These are phyloP conservation scores for Fusarium hainanense DNA, from an alignment of 2,329 filamentous ascomycete species.

Conservation along the genomic window DNA sequence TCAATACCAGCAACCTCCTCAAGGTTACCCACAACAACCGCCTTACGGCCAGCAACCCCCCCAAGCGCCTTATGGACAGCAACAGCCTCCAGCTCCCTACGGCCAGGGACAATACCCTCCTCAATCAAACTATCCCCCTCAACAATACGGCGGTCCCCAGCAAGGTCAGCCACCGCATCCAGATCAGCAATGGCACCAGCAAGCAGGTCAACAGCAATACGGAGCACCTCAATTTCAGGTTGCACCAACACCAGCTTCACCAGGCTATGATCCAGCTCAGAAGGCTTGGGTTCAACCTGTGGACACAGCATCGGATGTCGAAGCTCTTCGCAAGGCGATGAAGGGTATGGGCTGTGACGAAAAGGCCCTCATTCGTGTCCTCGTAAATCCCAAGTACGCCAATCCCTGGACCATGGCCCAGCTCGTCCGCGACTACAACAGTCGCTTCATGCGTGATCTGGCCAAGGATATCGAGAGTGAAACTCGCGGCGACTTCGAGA, in stretches of 20 bases:
- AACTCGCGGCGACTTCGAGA: conserved; percentile 48
- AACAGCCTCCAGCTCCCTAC: conserved; percentile 14
- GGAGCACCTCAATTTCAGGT: conserved; percentile 18
- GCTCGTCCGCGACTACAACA: conserved; percentile 49
- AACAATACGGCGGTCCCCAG: conserved; percentile 30
- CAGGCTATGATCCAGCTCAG: conserved; percentile 47
- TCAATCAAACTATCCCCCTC: conserved; percentile 17
- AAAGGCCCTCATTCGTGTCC: conserved; percentile 45
- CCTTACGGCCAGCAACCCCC: conserved; percentile 29
- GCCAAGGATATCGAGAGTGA: conserved; percentile 51
- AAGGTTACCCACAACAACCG: conserved; percentile 16
- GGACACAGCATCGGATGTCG: conserved; percentile 47
- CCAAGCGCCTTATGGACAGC: conserved; percentile 34
- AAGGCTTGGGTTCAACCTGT: conserved; percentile 42
- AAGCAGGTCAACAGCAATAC: conserved; percentile 22
- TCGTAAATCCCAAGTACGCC: conserved; percentile 48
- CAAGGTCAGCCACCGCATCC: conserved; percentile 23
- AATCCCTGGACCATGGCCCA: conserved; percentile 51
- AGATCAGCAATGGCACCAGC: conserved; percentile 40
- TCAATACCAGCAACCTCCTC: conserved; percentile 4
- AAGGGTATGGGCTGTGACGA: conserved; percentile 52
- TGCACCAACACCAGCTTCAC: conserved; percentile 44
- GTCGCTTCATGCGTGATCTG: conserved; percentile 49
- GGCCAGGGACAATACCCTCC: conserved; percentile 27
- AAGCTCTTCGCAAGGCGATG: conserved; percentile 51